Percentiles rank a stretch among this genome's conserved stretches.
phyloP scores from a whole-genome alignment of 1,284 basidiomycete species.

The Schizophyllum commune region DNA sequence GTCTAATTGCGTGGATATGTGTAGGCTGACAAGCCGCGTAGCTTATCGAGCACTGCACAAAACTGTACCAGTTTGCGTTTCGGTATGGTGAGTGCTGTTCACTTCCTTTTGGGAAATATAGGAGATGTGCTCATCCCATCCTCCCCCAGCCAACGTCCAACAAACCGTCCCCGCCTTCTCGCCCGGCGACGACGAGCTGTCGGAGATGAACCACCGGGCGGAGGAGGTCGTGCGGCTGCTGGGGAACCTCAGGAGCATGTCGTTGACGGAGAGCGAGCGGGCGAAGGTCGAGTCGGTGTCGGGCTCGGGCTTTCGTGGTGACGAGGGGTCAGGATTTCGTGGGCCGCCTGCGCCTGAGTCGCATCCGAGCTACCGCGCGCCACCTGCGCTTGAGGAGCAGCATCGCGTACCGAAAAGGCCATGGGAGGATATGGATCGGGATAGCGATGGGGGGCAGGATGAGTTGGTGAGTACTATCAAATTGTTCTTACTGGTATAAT shows the following conservation, averaged over 20 bases:
- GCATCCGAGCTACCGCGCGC: no score
- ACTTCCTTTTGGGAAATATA: conserved; percentile 4
- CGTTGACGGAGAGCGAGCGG: conserved; percentile 25
- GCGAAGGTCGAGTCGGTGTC: conserved; percentile 15
- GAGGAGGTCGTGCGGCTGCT: conserved; percentile 56
- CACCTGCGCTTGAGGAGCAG: conserved; percentile 26
- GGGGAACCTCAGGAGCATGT: conserved; percentile 47
- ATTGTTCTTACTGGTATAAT: neutral
- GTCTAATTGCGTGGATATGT: no score
- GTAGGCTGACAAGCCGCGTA: conserved; percentile 17
- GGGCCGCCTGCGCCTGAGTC: no score
- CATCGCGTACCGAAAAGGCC: conserved; percentile 62
- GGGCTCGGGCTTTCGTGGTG: no score
- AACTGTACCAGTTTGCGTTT: conserved; percentile 53
- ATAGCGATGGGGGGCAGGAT: conserved; percentile 6
- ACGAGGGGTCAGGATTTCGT: no score
- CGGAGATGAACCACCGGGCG: conserved; percentile 60
- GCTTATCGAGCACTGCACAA: conserved; percentile 54
- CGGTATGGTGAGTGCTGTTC: conserved; percentile 46
- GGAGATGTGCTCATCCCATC: conserved; percentile 2
- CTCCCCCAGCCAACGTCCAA: conserved; percentile 2
- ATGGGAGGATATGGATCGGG: conserved; percentile 62
- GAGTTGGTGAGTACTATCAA: neutral
- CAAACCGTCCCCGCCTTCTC: conserved; percentile 35
- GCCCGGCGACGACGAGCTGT: conserved; percentile 47